A percentile compares a stretch with the other conserved stretches of the same genome.
These are phyloP conservation scores for Hylodesmum podocarpum DNA, from an alignment of 306 rosid species.

Conservation along the genomic window DNA sequence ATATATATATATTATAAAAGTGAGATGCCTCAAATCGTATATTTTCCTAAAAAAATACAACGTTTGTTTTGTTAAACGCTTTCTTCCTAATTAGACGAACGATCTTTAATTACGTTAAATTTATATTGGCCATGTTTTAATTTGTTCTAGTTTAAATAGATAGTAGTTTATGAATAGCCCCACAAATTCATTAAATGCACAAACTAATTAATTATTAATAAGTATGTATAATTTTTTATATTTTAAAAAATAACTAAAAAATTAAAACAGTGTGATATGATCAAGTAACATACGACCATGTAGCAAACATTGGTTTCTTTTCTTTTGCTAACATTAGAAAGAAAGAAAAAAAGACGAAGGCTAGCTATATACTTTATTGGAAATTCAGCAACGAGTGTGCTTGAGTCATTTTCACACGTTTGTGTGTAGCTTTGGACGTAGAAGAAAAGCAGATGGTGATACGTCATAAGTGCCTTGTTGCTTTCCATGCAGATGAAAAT, in stretches of 20 bases:
- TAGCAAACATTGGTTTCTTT: too few species aligned
- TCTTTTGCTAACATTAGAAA: not conserved
- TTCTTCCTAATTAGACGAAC: too few species aligned
- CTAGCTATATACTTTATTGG: constrained; percentile 6
- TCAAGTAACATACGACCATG: too few species aligned
- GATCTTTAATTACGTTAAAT: not conserved
- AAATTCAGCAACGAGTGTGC: constrained; percentile 9
- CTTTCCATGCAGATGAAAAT: constrained; percentile 40
- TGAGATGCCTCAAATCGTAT: too few species aligned
- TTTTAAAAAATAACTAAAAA: too few species aligned
- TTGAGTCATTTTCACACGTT: constrained; percentile 15
- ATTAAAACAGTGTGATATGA: too few species aligned
- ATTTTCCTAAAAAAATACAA: too few species aligned
- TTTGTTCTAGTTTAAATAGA: not conserved
- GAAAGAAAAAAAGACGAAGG: not conserved
- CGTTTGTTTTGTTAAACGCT: too few species aligned
- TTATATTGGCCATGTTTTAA: not conserved
- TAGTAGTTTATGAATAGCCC: not conserved
- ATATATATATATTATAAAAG: too few species aligned
- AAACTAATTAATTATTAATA: too few species aligned
- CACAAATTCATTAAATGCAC: too few species aligned
- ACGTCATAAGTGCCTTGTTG: constrained; percentile 24
- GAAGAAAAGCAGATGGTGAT: constrained; percentile 31
- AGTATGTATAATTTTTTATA: too few species aligned
- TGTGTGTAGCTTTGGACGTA: constrained; percentile 21